phyloP scores from a whole-genome alignment of 2,329 filamentous ascomycete genomes.

The Xylaria sp. region DNA sequence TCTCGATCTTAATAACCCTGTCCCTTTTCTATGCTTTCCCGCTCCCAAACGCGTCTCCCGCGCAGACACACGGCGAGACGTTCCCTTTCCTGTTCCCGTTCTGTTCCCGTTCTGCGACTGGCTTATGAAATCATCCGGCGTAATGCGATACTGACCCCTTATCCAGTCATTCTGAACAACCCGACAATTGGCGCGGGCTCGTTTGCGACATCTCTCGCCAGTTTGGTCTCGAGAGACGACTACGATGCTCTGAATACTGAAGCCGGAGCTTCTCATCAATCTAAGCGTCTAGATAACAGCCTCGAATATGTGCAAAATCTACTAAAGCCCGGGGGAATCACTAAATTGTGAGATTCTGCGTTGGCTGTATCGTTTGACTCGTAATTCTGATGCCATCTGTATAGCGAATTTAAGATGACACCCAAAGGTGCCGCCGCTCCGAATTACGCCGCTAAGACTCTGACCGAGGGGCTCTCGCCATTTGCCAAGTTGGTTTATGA shows the following conservation, averaged over 20 bases:
- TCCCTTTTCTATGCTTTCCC: neutral
- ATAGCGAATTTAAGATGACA: constrained; percentile 54
- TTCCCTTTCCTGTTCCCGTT: neutral
- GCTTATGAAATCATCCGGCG: neutral
- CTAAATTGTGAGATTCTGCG: constrained; percentile 53
- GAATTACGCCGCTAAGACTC: constrained; percentile 27
- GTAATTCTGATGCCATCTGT: constrained; percentile 10
- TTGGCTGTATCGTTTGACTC: neutral
- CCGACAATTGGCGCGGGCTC: constrained; percentile 55
- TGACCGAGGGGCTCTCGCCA: constrained; percentile 44
- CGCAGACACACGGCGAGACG: neutral
- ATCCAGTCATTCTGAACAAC: constrained; percentile 59
- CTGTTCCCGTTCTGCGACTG: neutral
- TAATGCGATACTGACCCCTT: constrained; percentile 13
- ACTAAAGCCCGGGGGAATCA: constrained; percentile 64
- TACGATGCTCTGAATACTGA: constrained; percentile 69
- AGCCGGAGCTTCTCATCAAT: constrained; percentile 52
- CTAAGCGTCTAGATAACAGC: constrained; percentile 63
- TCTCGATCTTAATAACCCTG: neutral
- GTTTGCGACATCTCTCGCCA: constrained; percentile 45
- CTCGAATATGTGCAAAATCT: constrained; percentile 71
- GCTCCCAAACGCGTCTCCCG: neutral
- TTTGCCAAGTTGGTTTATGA: constrained; percentile 46
- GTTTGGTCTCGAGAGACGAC: constrained; percentile 47
- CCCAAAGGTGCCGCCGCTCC: constrained; percentile 34